Base-by-base conservation (phyloP, 108 stramenopile species). In the Phaeodactylum tricornutum region DNA sequence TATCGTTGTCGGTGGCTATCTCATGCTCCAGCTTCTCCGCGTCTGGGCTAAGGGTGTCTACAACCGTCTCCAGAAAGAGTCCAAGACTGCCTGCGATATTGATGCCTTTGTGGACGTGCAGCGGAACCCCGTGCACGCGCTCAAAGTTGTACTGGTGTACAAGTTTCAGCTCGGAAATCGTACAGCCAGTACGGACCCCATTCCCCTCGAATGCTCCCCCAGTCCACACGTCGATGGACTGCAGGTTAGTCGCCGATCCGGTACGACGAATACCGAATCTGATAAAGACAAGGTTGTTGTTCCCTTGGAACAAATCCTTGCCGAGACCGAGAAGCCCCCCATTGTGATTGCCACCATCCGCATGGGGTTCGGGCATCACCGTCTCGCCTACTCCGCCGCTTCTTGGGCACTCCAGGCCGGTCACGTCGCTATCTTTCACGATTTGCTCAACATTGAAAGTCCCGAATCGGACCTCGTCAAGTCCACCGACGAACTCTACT, bases 361-460 rank as follows among this genome's bases (percentile, higher is more conserved):
- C 2, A 94, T 94, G 92, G 92, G 92, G 43, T 94, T 94, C 56
- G 92, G 92, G 44, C 92, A 94, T 71, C 92, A 94, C 69, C 89
- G 92, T 31, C 72, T 94, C 52, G 92, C 92, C 28, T 91, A 94
- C 59, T 72, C 81, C 17, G 80, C 84, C 40, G 63, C 74, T 29
- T 82, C 79, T 22, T 94, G 92, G 92, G 84, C 79, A 8, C 48
- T 90, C 45, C 49, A 58, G 28, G 32, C 48, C 25, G 68, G 64
- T 6, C 55, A 67, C 32, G 47, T 53, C 0, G 67, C 69, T 9
- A 78, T 78, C 61, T 94, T 94, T 71, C 92, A 94, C 67, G 92
- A 94, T 62, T 72, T 94, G 39, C 77, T 94, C 34, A 89, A 79
- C 55, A 85, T 94, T 53, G 75, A 91, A 29, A 80, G 77, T 2